Conservation (phyloP, 176 grass and related monocot genomes). For the Zoysia japonica region DNA sequence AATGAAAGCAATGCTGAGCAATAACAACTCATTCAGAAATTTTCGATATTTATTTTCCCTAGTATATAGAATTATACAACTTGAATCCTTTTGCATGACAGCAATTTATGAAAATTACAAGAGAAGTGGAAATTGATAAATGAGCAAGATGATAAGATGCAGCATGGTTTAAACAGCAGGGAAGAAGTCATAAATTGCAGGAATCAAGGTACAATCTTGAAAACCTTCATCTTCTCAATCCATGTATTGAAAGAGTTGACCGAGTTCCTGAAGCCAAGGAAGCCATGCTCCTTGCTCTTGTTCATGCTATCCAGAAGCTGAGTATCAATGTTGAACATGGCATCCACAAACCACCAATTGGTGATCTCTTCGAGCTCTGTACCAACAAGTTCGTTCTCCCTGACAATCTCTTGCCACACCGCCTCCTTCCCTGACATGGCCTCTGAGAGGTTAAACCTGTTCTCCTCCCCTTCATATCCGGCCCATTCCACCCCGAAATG, state of each 20-base stretch:
- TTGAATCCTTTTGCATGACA: constrained; percentile 9
- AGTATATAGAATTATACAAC: constrained; percentile 42
- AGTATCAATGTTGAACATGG: constrained; percentile 1
- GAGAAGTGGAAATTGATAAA: neutral
- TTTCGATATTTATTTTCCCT: constrained; percentile 23
- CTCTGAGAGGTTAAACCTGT: constrained; percentile 56
- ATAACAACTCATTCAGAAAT: neutral
- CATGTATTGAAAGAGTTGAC: constrained; percentile 66
- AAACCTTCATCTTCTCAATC: constrained; percentile 78
- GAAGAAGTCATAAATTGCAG: neutral
- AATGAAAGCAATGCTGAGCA: neutral
- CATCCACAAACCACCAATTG: constrained; percentile 71
- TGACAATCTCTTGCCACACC: constrained; percentile 67
- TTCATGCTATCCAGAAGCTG: constrained; percentile 77
- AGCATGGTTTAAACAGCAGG: neutral
- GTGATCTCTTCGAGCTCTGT: constrained; percentile 61
- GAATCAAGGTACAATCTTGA: constrained; percentile 72
- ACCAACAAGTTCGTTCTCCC: constrained; percentile 48
- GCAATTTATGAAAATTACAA: constrained; percentile 4
- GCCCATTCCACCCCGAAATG: constrained; percentile 66
- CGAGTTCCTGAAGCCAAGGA: constrained; percentile 84
- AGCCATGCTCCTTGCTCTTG: constrained; percentile 95
- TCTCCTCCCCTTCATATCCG: constrained; percentile 69
- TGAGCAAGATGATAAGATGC: neutral
- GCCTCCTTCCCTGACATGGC: constrained; percentile 69